phyloP scores from a whole-genome alignment of 2,329 filamentous ascomycete species.

The Fusarium marasasianum region DNA sequence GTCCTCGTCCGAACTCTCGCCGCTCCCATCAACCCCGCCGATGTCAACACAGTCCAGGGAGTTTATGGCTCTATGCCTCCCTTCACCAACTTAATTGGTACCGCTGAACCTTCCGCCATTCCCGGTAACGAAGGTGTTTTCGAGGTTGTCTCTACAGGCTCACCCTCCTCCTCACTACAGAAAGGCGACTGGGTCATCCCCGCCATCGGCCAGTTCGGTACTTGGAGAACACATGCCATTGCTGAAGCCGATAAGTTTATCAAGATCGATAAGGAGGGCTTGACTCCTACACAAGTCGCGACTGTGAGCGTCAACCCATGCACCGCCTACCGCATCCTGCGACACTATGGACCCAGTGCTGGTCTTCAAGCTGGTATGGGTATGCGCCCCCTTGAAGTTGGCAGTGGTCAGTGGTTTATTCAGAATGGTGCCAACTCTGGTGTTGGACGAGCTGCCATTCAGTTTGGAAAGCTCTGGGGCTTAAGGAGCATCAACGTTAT shows the following conservation, averaged over 20 bases:
- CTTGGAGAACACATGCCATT: slow-evolving; percentile 92
- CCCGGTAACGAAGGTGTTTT: slow-evolving; percentile 94
- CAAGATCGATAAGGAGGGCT: slow-evolving; percentile 74
- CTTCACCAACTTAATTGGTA: slow-evolving; percentile 81
- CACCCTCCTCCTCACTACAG: slow-evolving; percentile 61
- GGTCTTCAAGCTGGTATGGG: slow-evolving; percentile 56
- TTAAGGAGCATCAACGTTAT: slow-evolving; percentile 91
- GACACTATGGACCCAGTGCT: slow-evolving; percentile 72
- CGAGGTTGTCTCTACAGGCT: slow-evolving; percentile 79
- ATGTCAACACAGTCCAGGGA: slow-evolving; percentile 98
- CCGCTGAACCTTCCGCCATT: slow-evolving; percentile 77
- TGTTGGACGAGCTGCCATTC: slow-evolving; percentile 90
- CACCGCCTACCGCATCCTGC: slow-evolving; percentile 92
- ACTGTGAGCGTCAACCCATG: slow-evolving; percentile 94
- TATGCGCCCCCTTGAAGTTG: slow-evolving; percentile 56
- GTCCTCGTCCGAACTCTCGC: slow-evolving; percentile 89
- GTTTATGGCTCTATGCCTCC: slow-evolving; percentile 88
- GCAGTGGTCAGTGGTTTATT: slow-evolving; percentile 85
- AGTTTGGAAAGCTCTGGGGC: slow-evolving; percentile 86
- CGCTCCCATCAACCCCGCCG: slow-evolving; percentile 93
- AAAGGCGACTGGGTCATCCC: slow-evolving; percentile 96
- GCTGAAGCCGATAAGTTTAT: slow-evolving; percentile 67
- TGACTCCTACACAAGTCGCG: slow-evolving; percentile 81
- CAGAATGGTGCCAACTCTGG: slow-evolving; percentile 97
- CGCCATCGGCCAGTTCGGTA: slow-evolving; percentile 83